Conservation (phyloP, 306 rosid species). For the Vigna unguiculata region DNA sequence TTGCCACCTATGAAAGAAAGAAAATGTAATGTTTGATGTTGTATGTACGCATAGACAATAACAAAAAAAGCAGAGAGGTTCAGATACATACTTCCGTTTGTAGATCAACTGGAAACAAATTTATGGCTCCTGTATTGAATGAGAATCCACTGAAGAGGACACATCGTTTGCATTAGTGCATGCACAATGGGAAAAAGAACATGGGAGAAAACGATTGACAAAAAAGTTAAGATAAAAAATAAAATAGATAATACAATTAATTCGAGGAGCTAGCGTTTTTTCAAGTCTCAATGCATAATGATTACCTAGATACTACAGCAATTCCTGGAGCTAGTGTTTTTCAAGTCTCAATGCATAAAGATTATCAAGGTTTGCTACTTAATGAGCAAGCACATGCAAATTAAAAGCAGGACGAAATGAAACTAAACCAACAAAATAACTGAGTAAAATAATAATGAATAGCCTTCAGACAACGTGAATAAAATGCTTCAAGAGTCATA, state of each 20-base stretch:
- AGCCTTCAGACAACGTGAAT: neutral
- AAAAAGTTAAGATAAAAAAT: slow-evolving; percentile 25
- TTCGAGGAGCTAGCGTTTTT: slow-evolving; percentile 13
- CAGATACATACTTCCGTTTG: slow-evolving; percentile 67
- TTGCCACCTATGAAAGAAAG: neutral
- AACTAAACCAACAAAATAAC: slow-evolving; percentile 27
- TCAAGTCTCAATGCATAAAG: slow-evolving; percentile 28
- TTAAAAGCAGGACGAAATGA: slow-evolving; percentile 33
- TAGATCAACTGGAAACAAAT: slow-evolving; percentile 78
- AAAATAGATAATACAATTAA: slow-evolving; percentile 8
- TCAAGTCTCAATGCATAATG: slow-evolving; percentile 28
- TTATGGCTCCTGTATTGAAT: slow-evolving; percentile 78
- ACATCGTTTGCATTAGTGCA: slow-evolving; percentile 41
- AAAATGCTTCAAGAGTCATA: slow-evolving; percentile 50
- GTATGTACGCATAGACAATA: neutral
- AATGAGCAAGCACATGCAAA: slow-evolving; percentile 19
- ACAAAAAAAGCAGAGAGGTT: slow-evolving; percentile 22
- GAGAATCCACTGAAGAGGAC: slow-evolving; percentile 70
- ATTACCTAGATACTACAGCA: slow-evolving; percentile 5
- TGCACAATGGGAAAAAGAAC: neutral
- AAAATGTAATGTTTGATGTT: slow-evolving; percentile 28
- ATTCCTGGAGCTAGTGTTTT: slow-evolving; percentile 11
- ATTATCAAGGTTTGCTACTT: slow-evolving; percentile 31
- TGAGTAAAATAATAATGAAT: slow-evolving; percentile 33
- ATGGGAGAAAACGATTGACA: slow-evolving; percentile 29